Conservation (phyloP, 495 filamentous ascomycete genomes). For the Penicillium taxi region DNA sequence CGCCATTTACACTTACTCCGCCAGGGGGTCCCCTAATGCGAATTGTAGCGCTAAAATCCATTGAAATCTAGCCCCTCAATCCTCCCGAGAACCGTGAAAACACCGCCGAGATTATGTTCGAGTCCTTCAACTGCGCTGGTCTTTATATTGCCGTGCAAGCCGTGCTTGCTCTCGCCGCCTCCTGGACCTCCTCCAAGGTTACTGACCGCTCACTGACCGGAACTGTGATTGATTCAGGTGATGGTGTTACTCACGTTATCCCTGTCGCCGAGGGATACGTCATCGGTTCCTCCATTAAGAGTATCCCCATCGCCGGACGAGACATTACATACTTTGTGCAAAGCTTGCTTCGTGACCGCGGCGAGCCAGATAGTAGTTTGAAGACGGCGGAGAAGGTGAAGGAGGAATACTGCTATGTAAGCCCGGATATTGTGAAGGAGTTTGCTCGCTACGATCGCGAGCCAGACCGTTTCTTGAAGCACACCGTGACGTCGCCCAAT, state of each 20-base stretch:
- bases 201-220: constrained; percentile 94
- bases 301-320: constrained; percentile 91
- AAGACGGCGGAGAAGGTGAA: constrained; percentile 98
- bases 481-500: constrained; percentile 78
- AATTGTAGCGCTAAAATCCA: constrained; percentile 14
- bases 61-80: constrained; percentile 69
- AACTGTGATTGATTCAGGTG: constrained; percentile 95
- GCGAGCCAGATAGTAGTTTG: constrained; percentile 90
- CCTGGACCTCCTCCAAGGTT: constrained; percentile 97
- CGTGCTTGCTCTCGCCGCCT: constrained; percentile 89
- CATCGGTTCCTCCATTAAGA: constrained; percentile 97
- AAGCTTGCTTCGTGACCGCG: constrained; percentile 87
- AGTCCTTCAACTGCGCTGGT: constrained; percentile 98
- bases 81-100: constrained; percentile 98
- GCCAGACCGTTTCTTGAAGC: constrained; percentile 80
- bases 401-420: constrained; percentile 96
- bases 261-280: constrained; percentile 98
- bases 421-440: constrained; percentile 96
- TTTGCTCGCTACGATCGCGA: constrained; percentile 88
- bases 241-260: constrained; percentile 97
- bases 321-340: constrained; percentile 99
- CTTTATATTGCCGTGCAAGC: constrained; percentile 98
- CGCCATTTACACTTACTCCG: neutral
- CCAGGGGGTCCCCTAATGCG: constrained; percentile 2
- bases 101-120: constrained; percentile 99